Evolutionary conservation across 129 eudicot genomes (phyloP).

Genomic region (Tagetes erecta): DNA sequence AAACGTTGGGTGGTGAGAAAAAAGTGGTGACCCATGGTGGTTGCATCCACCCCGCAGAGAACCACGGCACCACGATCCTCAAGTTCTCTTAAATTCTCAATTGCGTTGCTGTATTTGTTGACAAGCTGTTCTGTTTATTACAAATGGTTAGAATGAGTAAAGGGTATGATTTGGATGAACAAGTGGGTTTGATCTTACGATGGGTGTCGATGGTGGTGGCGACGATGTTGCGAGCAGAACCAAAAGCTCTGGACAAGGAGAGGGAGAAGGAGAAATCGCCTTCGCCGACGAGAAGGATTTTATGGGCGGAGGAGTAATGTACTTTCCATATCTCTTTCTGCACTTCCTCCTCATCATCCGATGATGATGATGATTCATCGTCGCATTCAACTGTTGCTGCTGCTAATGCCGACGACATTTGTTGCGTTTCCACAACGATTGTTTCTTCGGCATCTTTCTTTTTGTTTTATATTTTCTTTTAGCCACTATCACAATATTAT

Average conservation of each 20-base stretch:
- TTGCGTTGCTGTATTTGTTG: conserved; percentile 37
- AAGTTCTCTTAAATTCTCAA: conserved; percentile 31
- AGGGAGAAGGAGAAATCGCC: conserved; percentile 70
- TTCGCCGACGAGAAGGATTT: conserved; percentile 58
- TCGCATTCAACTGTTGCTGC: conserved; percentile 6
- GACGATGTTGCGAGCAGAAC: conserved; percentile 47
- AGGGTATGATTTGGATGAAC: background rate
- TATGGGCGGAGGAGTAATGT: conserved; percentile 46
- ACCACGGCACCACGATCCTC: conserved; percentile 41
- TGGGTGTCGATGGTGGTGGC: conserved; percentile 49
- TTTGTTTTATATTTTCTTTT: too few species aligned
- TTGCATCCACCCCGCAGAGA: conserved; percentile 44
- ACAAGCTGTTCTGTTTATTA: conserved; percentile 29
- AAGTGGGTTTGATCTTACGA: background rate
- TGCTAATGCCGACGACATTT: conserved; percentile 13
- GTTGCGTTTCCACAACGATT: conserved; percentile 11
- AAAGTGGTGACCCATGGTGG: conserved; percentile 41
- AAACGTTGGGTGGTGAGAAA: conserved; percentile 52
- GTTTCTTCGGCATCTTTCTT: background rate
- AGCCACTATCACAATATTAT: too few species aligned
- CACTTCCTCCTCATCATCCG: conserved; percentile 10
- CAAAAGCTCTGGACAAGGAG: conserved; percentile 50
- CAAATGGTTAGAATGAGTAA: background rate
- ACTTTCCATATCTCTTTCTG: conserved; percentile 37
- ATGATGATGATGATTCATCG: conserved; percentile 16